phyloP scores from a whole-genome alignment of 345 rosid species.

The Eucalyptus curtisii region DNA sequence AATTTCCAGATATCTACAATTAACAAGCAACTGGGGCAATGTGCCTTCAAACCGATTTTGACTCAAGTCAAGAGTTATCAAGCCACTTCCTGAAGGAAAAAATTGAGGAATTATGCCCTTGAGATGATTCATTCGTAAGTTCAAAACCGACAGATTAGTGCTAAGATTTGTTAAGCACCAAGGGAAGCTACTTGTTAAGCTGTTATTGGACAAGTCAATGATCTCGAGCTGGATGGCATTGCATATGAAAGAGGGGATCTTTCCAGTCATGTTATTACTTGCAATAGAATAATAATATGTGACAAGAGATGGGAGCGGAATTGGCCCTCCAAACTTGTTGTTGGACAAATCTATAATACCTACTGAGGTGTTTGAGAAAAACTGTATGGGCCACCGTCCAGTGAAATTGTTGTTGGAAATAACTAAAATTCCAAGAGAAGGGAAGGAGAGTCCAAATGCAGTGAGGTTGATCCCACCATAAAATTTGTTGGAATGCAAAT shows the following conservation, averaged over 20 bases:
- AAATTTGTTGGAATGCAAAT: background rate
- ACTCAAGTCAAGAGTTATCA: background rate
- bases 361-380: background rate
- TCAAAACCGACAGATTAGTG: accelerated
- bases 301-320: background rate
- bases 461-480: background rate
- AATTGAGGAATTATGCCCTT: background rate
- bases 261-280: background rate
- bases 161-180: background rate
- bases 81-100: background rate
- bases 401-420: background rate
- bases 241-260: background rate
- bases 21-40: background rate
- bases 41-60: background rate
- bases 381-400: accelerated
- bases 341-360: background rate
- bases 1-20: background rate
- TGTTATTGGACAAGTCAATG: background rate
- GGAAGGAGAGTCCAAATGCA: background rate
- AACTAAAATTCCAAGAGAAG: accelerated
- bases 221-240: accelerated
- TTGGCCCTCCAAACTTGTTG: background rate
- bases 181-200: background rate
- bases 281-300: background rate
- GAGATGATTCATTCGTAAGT: background rate